Conservation (phyloP, 1,284 basidiomycete species). For the Golubevia sp. region DNA sequence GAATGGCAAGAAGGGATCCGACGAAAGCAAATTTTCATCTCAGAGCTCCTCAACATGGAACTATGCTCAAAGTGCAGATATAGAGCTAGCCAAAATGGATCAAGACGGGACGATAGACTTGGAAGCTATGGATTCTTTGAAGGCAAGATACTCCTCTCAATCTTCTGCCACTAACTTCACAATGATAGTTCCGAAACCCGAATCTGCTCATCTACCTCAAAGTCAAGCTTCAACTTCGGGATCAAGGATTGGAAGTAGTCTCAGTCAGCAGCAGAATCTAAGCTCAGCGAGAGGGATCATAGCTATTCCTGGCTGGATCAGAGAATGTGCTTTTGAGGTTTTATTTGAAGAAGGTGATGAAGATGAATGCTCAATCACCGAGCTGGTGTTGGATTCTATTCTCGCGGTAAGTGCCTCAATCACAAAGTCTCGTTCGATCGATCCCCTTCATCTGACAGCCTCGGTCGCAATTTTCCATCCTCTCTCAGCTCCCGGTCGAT, state of each 20-base stretch:
- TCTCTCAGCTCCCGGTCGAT: no score
- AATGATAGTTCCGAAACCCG: background rate
- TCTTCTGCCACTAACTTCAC: background rate
- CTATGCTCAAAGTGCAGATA: background rate
- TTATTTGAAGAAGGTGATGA: slow-evolving; percentile 87
- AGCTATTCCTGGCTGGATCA: slow-evolving; percentile 88
- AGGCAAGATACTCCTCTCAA: background rate
- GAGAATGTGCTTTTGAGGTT: slow-evolving; percentile 86
- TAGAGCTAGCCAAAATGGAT: background rate
- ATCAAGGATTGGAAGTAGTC: background rate
- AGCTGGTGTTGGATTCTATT: background rate
- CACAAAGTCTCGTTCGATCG: slow-evolving; percentile 1
- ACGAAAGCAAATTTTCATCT: background rate
- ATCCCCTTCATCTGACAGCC: background rate
- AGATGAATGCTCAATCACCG: slow-evolving; percentile 65
- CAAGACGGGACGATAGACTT: slow-evolving; percentile 1
- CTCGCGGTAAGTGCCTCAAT: slow-evolving; percentile 6
- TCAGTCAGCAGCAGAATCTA: background rate
- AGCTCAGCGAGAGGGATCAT: slow-evolving; percentile 68
- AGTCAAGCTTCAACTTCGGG: background rate
- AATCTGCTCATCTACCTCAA: background rate
- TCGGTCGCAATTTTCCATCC: background rate
- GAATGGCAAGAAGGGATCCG: background rate
- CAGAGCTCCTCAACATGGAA: background rate
- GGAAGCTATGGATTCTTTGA: background rate